A percentile compares a stretch with the other conserved stretches of the same genome.
These are phyloP conservation scores for Xylaria curta DNA, from an alignment of 495 filamentous ascomycete genomes.

Conservation along the genomic window DNA sequence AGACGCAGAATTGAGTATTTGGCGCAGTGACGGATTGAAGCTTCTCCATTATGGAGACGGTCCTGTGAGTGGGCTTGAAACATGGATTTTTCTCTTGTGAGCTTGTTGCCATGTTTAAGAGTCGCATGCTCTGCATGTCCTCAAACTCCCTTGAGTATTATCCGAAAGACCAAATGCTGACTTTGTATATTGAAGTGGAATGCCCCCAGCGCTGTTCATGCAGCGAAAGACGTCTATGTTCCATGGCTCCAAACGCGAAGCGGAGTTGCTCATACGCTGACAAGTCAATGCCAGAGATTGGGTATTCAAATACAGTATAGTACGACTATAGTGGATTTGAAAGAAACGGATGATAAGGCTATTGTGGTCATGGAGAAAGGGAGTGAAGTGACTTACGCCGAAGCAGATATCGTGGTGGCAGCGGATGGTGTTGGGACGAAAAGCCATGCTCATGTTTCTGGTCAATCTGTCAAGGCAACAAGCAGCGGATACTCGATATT, in stretches of 20 bases:
- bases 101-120: not conserved
- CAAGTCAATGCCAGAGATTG: not conserved
- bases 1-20: not conserved
- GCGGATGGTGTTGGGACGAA: slow-evolving; percentile 60
- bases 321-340: not conserved
- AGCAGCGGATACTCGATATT: slow-evolving; percentile 53
- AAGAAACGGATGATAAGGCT: not conserved
- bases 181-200: not conserved
- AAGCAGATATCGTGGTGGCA: slow-evolving; percentile 60
- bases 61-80: not conserved
- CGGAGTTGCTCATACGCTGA: not conserved
- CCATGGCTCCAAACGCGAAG: not conserved
- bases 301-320: not conserved
- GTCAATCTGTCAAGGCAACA: slow-evolving; percentile 46
- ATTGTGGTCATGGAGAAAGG: not conserved
- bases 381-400: slow-evolving; percentile 5
- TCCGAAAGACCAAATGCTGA: not conserved
- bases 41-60: not conserved
- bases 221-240: slow-evolving; percentile 7
- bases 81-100: not conserved
- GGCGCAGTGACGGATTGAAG: not conserved
- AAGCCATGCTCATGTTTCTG: slow-evolving; percentile 50
- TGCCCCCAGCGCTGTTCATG: not conserved
- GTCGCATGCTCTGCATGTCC: not conserved
- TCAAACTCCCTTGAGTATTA: not conserved